Percentiles rank a stretch among this genome's conserved stretches.
phyloP scores from a whole-genome alignment of 768 basidiomycete genomes.

The Tylopilus sp. region DNA sequence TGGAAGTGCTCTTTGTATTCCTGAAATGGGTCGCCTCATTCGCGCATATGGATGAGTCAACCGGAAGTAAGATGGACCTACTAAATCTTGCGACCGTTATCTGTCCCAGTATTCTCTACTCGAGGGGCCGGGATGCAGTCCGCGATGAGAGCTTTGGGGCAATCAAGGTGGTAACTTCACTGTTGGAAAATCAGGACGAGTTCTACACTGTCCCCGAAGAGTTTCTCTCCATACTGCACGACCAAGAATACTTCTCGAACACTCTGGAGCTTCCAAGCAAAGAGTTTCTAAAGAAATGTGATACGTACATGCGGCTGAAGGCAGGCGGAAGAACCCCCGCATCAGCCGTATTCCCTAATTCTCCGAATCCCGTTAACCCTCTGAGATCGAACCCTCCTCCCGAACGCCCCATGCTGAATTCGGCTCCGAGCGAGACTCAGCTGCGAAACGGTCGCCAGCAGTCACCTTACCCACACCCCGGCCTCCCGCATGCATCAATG shows the following conservation, averaged over 20 bases:
- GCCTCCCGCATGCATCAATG: constrained; percentile 40
- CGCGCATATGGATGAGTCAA: constrained; percentile 95
- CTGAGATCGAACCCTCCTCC: constrained; percentile 33
- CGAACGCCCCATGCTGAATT: constrained; percentile 46
- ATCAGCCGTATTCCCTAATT: constrained; percentile 27
- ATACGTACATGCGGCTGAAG: constrained; percentile 80
- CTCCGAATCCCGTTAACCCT: constrained; percentile 22
- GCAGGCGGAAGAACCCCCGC: constrained; percentile 49
- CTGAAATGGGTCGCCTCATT: constrained; percentile 99
- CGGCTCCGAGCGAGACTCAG: constrained; percentile 37
- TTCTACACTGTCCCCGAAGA: constrained; percentile 94
- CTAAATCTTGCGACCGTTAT: constrained; percentile 95
- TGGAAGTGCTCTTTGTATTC: constrained; percentile 98
- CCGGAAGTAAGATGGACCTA: constrained; percentile 98
- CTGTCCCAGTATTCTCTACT: constrained; percentile 95
- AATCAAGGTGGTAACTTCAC: constrained; percentile 78
- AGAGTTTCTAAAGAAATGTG: constrained; percentile 94
- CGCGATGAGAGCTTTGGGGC: constrained; percentile 91
- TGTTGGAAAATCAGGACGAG: constrained; percentile 93
- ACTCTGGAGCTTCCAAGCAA: constrained; percentile 88
- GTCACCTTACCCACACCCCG: constrained; percentile 39
- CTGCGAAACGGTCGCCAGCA: constrained; percentile 40
- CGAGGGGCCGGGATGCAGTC: constrained; percentile 77
- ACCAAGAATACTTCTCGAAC: constrained; percentile 89
- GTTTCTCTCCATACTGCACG: constrained; percentile 78